These are phyloP conservation scores for Cryomyces antarcticus DNA, from an alignment of 495 filamentous ascomycete genomes.

Conservation along the genomic window DNA sequence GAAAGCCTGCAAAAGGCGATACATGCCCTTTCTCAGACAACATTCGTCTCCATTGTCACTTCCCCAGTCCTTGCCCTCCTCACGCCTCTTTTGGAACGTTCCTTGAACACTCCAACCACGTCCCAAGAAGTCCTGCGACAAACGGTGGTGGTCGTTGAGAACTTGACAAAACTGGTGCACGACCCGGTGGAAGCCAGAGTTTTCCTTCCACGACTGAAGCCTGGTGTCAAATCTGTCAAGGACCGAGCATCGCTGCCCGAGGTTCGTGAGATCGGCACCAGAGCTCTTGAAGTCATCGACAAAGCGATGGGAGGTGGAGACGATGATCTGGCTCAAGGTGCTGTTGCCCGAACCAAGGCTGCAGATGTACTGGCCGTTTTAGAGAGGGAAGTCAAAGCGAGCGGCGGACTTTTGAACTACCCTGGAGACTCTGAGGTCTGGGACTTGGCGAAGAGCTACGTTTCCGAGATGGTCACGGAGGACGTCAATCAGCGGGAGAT, in stretches of 20 bases:
- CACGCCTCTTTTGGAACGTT: conserved; percentile 83
- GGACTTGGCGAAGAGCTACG: conserved; percentile 47
- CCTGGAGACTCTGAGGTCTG: conserved; percentile 42
- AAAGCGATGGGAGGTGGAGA: conserved; percentile 65
- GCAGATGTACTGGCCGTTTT: conserved; percentile 62
- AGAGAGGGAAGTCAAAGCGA: conserved; percentile 50
- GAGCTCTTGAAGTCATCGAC: conserved; percentile 71
- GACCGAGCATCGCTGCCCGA: conserved; percentile 83
- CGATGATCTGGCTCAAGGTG: conserved; percentile 30
- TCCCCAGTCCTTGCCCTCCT: conserved; percentile 96
- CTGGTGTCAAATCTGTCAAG: conserved; percentile 75
- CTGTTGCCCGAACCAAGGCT: conserved; percentile 44
- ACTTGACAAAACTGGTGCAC: conserved; percentile 94
- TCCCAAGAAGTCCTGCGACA: conserved; percentile 89
- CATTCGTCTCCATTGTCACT: conserved; percentile 90
- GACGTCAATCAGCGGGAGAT: conserved; percentile 69
- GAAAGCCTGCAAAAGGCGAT: conserved; percentile 84
- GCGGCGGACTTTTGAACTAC: conserved; percentile 35
- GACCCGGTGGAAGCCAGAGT: conserved; percentile 89
- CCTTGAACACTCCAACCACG: conserved; percentile 74
- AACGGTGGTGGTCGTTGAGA: conserved; percentile 95
- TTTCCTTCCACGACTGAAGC: conserved; percentile 89
- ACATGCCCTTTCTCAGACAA: conserved; percentile 93
- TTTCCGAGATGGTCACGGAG: conserved; percentile 73
- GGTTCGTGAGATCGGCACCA: conserved; percentile 72